phyloP scores from a whole-genome alignment of 306 rosid genomes.

The Hippophae tibetana region DNA sequence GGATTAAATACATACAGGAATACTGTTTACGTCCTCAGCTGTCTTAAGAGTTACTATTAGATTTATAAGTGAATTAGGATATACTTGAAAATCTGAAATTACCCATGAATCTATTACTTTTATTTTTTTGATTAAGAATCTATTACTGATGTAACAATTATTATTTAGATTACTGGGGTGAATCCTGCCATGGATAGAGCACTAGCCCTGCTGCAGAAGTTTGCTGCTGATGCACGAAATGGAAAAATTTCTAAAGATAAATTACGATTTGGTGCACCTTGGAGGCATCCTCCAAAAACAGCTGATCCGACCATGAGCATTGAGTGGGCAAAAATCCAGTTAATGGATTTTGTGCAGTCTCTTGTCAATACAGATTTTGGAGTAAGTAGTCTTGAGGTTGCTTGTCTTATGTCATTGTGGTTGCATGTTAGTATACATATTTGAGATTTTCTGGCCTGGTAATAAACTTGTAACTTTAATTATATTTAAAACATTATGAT shows the following conservation, averaged over 20 bases:
- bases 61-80: too few species aligned
- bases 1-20: too few species aligned
- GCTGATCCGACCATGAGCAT: constrained; percentile 41
- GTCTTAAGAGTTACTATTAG: too few species aligned
- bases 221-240: constrained; percentile 49
- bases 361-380: constrained; percentile 71
- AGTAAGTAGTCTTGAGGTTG: constrained; percentile 35
- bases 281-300: constrained; percentile 86
- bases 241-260: constrained; percentile 61
- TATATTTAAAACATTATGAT: too few species aligned
- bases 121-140: neutral
- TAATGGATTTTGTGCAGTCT: constrained; percentile 81
- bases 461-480: too few species aligned
- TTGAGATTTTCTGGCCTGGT: neutral
- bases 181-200: constrained; percentile 94
- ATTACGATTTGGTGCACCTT: constrained; percentile 91
- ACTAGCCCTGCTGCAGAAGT: constrained; percentile 57
- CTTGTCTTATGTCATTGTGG: constrained; percentile 8
- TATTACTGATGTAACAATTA: constrained; percentile 11
- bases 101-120: too few species aligned
- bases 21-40: too few species aligned
- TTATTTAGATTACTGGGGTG: constrained; percentile 63
- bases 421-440: neutral
- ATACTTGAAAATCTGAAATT: too few species aligned
- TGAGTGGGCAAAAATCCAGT: constrained; percentile 85